Evolutionary conservation across 495 filamentous ascomycete genomes (phyloP).

Genomic region (Hypoxylon lienhwacheense): DNA sequence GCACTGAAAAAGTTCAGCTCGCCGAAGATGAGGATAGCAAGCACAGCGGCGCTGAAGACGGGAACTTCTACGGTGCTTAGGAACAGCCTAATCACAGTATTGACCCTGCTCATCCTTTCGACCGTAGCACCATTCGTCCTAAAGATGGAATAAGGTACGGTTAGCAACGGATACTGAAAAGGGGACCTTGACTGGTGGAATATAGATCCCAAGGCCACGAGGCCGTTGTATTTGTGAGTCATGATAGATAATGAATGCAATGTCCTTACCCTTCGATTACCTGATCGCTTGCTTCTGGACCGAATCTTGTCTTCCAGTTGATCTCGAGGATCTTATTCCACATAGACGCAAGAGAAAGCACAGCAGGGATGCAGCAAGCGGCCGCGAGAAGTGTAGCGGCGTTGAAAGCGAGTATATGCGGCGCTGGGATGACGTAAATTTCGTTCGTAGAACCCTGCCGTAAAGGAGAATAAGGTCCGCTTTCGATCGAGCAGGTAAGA

Average conservation of each 20-base stretch:
- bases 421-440: constrained; percentile 59
- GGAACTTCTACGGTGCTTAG: constrained; percentile 56
- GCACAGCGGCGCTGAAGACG: constrained; percentile 54
- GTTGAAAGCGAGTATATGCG: constrained; percentile 52
- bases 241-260: neutral
- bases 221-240: no score
- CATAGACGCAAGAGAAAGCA: constrained; percentile 59
- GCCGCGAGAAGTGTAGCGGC: constrained; percentile 59
- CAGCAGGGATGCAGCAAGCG: constrained; percentile 61
- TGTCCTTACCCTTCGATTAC: constrained; percentile 45
- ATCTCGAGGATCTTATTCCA: constrained; percentile 62
- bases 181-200: neutral
- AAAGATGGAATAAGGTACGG: neutral
- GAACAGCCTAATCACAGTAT: constrained; percentile 46
- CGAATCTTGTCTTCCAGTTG: constrained; percentile 53
- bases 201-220: no score
- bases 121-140: constrained; percentile 58
- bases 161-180: neutral
- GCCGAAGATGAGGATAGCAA: constrained; percentile 58
- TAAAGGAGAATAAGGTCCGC: constrained; percentile 54
- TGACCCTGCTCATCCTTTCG: constrained; percentile 51
- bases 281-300: constrained; percentile 40
- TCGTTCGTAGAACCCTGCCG: constrained; percentile 52
- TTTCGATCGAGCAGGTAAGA: constrained; percentile 44
- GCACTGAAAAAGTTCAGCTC: constrained; percentile 61